A percentile compares a stretch with the other conserved stretches of the same genome.
These are phyloP conservation scores for Typha latifolia DNA, from an alignment of 176 grass and related monocot genomes.

Conservation along the genomic window DNA sequence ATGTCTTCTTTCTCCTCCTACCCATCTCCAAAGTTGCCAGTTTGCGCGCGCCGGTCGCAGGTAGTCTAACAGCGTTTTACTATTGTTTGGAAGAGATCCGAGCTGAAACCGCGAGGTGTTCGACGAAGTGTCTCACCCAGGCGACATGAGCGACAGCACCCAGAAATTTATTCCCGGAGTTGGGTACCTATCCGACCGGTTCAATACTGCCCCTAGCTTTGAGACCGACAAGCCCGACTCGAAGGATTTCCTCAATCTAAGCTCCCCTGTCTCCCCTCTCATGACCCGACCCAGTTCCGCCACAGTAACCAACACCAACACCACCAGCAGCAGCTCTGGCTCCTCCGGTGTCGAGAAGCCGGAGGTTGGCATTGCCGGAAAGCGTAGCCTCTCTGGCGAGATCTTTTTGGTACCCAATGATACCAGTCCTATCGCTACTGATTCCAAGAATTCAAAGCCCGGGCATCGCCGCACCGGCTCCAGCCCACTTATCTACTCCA, in stretches of 20 bases:
- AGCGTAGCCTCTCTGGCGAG: slow-evolving; percentile 77
- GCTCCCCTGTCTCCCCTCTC: slow-evolving; percentile 65
- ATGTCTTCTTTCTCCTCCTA: not conserved
- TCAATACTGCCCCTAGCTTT: slow-evolving; percentile 47
- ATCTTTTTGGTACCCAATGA: slow-evolving; percentile 32
- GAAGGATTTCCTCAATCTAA: slow-evolving; percentile 31
- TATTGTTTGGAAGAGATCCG: not conserved
- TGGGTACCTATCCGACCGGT: slow-evolving; percentile 41
- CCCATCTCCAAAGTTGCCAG: slow-evolving; percentile 26
- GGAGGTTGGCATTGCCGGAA: slow-evolving; percentile 35
- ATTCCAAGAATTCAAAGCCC: slow-evolving; percentile 8
- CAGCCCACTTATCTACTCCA: slow-evolving; percentile 63
- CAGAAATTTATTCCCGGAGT: slow-evolving; percentile 24
- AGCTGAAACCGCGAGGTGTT: slow-evolving; percentile 5
- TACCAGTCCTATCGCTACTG: slow-evolving; percentile 3
- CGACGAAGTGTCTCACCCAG: slow-evolving; percentile 45
- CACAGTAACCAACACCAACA: slow-evolving; percentile 21
- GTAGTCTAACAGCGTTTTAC: not conserved
- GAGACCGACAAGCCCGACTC: slow-evolving; percentile 65
- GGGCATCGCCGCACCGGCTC: slow-evolving; percentile 85
- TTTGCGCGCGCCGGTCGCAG: not conserved
- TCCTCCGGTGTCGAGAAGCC: slow-evolving; percentile 34
- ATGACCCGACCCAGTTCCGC: slow-evolving; percentile 18
- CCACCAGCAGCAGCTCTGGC: slow-evolving; percentile 50
- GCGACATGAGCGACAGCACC: slow-evolving; percentile 15